Evolutionary conservation across 371 early-diverging fungal species (phyloP), one percentile per base, ranked within the genome.

Genomic region (Mycotypha africana): DNA sequence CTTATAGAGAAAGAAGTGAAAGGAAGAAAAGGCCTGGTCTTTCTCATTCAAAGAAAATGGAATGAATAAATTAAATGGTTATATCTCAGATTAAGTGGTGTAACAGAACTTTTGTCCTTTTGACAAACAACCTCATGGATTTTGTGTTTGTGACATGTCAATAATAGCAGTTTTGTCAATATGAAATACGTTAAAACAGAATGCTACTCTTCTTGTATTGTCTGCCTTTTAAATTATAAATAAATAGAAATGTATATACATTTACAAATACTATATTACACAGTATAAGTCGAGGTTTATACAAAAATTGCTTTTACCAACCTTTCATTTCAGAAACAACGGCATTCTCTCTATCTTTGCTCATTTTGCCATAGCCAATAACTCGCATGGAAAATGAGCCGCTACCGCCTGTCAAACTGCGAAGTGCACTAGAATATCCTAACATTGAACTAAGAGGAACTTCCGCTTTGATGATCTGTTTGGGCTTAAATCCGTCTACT

Each of bases 331-430:
- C 89, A 46, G 75, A 69, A 40, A 94, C 59, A 9, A 91, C 74
- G 12, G 67, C 73, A 23, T 76, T 68, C 45, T 89, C 85, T 49
- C 85, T 73, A 54, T 89, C 87, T 43, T 67, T 64, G 30, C 75
- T 70, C 86, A 93, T 86, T 22, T 75, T 61, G 2, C 89, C 89
- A 67, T 91, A 92, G 0, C 90, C 92, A 50, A 77, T 70, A n/a
- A 93, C 76, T 32, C 80, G 74, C 93, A 95, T 92, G 5, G 84
- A 73, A 47, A 93, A 89, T 9, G 80, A 67, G 7, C 79, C 92
- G 8, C 84, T 81, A 10, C 97, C 97, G 0, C 84, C 92, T 0
- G 97, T 92, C 58, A 93, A 60, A 19, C 89, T 87, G 34, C 97
- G 73, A 56, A 97, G 60, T 2, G 78, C 73, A 7, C 82, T 82